A percentile compares a stretch with the other conserved stretches of the same genome.
Evolutionary conservation across 768 basidiomycete species (phyloP).

Genomic region (Paxillus ammoniavirescens): DNA sequence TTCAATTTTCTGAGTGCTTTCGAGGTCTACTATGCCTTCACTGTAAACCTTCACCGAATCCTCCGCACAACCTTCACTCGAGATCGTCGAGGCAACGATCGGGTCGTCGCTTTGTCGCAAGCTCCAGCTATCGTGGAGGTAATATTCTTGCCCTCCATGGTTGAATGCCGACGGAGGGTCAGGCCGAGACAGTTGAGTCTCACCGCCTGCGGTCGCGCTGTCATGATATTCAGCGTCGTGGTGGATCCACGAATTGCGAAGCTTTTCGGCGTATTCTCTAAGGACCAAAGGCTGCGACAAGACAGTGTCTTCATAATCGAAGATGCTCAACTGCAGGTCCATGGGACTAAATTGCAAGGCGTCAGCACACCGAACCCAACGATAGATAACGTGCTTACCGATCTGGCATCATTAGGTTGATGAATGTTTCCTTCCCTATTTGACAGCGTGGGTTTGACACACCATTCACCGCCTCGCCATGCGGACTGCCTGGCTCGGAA

Average conservation of each 20-base stretch:
- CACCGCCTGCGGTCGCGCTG: conserved; percentile 35
- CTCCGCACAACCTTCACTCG: conserved; percentile 1
- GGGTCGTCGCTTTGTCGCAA: conserved; percentile 44
- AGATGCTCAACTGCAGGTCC: conserved; percentile 53
- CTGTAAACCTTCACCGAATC: conserved; percentile 24
- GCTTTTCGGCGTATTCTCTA: conserved; percentile 37
- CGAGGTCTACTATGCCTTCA: conserved; percentile 55
- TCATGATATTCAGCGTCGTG: conserved; percentile 2
- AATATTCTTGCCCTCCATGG: conserved; percentile 38
- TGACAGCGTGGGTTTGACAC: conserved; percentile 27
- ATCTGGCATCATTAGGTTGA: conserved; percentile 59
- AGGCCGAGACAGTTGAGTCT: conserved; percentile 36
- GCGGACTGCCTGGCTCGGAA: background rate
- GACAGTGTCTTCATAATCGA: conserved; percentile 30
- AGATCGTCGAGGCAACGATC: conserved; percentile 5
- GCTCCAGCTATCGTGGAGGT: conserved; percentile 46
- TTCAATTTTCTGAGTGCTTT: conserved; percentile 49
- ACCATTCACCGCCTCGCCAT: background rate
- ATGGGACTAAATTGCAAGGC: conserved; percentile 40
- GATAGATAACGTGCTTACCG: conserved; percentile 36
- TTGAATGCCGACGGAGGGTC: conserved; percentile 45
- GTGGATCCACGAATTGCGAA: conserved; percentile 21
- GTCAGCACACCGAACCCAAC: conserved; percentile 3
- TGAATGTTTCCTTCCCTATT: conserved; percentile 34
- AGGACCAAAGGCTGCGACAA: conserved; percentile 38